Base-by-base conservation (phyloP, 163 green algal genomes). In the Chloromonas sp. region DNA sequence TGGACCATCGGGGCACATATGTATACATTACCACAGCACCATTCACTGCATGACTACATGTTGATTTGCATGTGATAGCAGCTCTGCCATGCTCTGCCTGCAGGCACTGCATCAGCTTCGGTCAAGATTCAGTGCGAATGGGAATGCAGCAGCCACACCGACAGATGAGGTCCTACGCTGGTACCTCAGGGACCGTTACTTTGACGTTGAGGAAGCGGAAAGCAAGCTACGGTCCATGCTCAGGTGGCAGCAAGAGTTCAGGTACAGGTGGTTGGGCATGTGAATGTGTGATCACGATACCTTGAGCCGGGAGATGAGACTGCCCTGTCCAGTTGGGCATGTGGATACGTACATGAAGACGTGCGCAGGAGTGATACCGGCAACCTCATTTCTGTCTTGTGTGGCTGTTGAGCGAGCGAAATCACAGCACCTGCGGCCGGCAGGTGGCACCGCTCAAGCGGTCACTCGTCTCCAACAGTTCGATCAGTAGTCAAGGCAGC, bases 211-310 rank as follows among this genome's bases (percentile, higher is more conserved):
- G 0, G 94, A 96, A 61, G 92, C 95, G 5, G 91, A 93, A 81
- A 76, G 93, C 61, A 98, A 98, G 92, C 88, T 98, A 74, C 79
- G 85, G 2, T 87, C 87, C 58, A 96, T 92, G 87, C 84, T 94
- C 61, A 83, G 84, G 2, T 98, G 95, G 95, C 86, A 93, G 1
- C 66, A 85, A 0, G 86, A 90, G 5, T 89, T 94, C 83, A 85
- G 86, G 87, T 90, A 36, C 36, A 36, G 36, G 36, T 36, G 36
- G 36, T 36, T 36, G 36, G 36, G 36, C 58, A 84, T 8, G 66
- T 11, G 66, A 76, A 76, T 11, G 66, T 76, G 8, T n/a, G 66
- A 83, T 82, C 15, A 62, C 59, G 36, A 36, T 36, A 36, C 36
- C 36, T 36, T 36, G 36, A 36, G 36, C 36, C 36, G 36, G 36